phyloP scores from a whole-genome alignment of 1,139 yeast genomes.

The Kodamaea arcana region DNA sequence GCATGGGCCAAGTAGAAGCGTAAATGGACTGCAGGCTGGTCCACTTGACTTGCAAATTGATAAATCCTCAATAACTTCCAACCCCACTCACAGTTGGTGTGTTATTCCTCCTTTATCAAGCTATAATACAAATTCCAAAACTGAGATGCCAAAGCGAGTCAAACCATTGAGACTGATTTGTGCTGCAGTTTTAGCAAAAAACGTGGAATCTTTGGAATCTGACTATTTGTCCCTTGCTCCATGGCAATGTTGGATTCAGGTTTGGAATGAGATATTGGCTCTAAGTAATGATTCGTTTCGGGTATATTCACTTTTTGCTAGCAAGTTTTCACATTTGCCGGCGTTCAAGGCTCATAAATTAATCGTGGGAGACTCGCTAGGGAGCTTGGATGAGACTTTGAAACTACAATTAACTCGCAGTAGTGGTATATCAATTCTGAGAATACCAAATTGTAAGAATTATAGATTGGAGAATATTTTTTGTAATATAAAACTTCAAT shows the following conservation, averaged over 20 bases:
- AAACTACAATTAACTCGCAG: conserved; percentile 7
- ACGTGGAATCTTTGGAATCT: conserved; percentile 20
- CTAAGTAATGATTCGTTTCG: conserved; percentile 28
- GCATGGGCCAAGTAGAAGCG: neutral
- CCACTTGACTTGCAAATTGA: neutral
- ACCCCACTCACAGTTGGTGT: conserved; percentile 7
- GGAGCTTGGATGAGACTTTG: neutral
- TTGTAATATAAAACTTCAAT: conserved; percentile 22
- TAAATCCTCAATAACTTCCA: neutral
- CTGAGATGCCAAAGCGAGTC: neutral
- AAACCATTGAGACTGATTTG: conserved; percentile 23
- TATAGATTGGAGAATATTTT: conserved; percentile 34
- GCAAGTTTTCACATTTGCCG: conserved; percentile 14
- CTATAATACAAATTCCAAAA: conserved; percentile 1
- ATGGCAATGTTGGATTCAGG: conserved; percentile 26
- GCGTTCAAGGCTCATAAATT: conserved; percentile 25
- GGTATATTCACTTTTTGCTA: conserved; percentile 27
- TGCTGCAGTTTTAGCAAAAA: conserved; percentile 26
- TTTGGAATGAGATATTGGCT: conserved; percentile 30
- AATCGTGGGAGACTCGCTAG: neutral
- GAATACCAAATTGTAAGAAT: conserved; percentile 6
- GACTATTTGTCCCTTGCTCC: conserved; percentile 23
- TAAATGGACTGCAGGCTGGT: neutral
- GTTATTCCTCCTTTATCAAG: conserved; percentile 8
- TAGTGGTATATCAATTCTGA: conserved; percentile 7